Percentiles rank a stretch among this genome's conserved stretches.
These are phyloP conservation scores for Cicer yamashitae DNA, from an alignment of 306 rosid genomes.

Conservation along the genomic window DNA sequence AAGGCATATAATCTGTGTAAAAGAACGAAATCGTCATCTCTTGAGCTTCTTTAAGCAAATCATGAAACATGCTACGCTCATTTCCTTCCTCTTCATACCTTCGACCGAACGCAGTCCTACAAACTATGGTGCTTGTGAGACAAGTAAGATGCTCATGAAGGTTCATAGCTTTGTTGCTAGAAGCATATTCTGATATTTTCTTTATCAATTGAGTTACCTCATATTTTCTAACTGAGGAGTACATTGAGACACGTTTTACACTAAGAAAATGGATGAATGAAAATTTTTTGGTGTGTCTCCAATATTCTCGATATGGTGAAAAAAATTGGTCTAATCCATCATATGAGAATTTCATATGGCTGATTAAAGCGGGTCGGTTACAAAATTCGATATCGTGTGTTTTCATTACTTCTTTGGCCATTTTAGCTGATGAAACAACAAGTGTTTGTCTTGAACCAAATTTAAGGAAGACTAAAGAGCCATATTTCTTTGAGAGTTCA, in stretches of 20 bases:
- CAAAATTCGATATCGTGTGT: slow-evolving; percentile 29
- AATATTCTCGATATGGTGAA: slow-evolving; percentile 29
- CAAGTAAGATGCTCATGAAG: neutral
- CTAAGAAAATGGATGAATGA: slow-evolving; percentile 25
- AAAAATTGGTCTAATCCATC: slow-evolving; percentile 32
- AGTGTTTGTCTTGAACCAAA: slow-evolving; percentile 35
- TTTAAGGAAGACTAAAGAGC: slow-evolving; percentile 37
- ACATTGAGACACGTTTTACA: slow-evolving; percentile 13
- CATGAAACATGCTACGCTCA: slow-evolving; percentile 32
- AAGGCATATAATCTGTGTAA: slow-evolving; percentile 32
- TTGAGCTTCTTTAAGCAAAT: neutral
- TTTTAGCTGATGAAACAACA: slow-evolving; percentile 38
- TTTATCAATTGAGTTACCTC: slow-evolving; percentile 20
- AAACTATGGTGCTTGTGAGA: slow-evolving; percentile 1
- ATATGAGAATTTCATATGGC: slow-evolving; percentile 30
- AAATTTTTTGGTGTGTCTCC: slow-evolving; percentile 40
- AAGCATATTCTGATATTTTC: neutral
- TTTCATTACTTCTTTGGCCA: slow-evolving; percentile 35
- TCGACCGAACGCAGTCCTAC: slow-evolving; percentile 27
- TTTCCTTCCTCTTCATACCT: slow-evolving; percentile 35
- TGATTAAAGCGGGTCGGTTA: slow-evolving; percentile 2
- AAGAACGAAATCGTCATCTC: neutral
- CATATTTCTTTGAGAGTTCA: slow-evolving; percentile 40
- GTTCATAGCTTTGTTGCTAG: neutral
- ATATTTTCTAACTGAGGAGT: slow-evolving; percentile 5